Evolutionary conservation across 1,284 basidiomycete genomes (phyloP).

Genomic region (Paramarasmius palmivorus): DNA sequence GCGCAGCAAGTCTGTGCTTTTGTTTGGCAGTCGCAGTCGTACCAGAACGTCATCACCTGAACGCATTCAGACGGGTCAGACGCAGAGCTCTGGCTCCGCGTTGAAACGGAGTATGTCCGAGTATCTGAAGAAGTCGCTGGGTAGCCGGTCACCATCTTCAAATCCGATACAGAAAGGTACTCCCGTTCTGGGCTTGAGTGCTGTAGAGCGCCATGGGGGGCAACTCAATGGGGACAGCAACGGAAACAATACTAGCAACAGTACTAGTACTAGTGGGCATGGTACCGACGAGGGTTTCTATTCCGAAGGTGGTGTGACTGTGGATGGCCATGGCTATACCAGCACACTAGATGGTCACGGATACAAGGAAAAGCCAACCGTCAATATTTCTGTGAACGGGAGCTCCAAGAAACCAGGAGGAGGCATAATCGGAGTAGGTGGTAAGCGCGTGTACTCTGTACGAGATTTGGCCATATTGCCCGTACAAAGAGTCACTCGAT

Average conservation of each 20-base stretch:
- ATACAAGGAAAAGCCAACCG: not conserved
- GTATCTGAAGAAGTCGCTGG: not conserved
- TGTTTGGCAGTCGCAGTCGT: not conserved
- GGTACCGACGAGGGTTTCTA: conserved; percentile 3
- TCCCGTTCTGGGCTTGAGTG: not conserved
- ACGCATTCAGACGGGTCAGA: not conserved
- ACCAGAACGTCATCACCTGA: not conserved
- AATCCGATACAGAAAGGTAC: not conserved
- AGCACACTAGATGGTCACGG: not conserved
- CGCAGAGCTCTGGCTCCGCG: not conserved
- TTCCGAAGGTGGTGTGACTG: not conserved
- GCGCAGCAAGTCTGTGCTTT: not conserved
- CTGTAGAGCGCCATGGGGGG: not conserved
- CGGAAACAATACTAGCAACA: not conserved
- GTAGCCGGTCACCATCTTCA: not conserved
- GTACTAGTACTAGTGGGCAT: not conserved
- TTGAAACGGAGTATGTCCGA: conserved; percentile 4
- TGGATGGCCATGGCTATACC: not conserved
- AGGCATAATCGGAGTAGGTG: no score
- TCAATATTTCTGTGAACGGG: not conserved
- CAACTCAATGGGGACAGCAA: not conserved
- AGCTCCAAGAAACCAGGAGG: no score
- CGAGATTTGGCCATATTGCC: conserved; percentile 35
- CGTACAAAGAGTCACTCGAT: conserved; percentile 33
- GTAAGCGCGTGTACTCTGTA: conserved; percentile 22